Base-by-base conservation (phyloP, 371 early-diverging fungal species). In the Lichtheimia ornata region DNA sequence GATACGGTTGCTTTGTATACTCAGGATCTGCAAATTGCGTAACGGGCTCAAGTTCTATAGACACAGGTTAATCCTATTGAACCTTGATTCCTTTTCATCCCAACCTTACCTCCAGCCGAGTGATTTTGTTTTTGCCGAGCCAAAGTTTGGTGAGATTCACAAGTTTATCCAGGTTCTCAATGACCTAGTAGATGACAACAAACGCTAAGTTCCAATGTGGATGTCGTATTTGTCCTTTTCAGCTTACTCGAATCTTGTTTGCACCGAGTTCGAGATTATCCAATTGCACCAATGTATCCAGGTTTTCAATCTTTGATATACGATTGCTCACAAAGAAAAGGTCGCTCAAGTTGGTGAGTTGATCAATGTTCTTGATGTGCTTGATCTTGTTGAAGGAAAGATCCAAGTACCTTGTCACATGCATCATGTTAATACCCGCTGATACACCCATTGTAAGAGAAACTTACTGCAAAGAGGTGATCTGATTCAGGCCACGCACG, bases 61-160 rank as follows among this genome's bases (percentile, higher is more conserved):
- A 43, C 24, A 47, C 13, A 11, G 25, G 13, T 45, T 47, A 47
- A 17, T 17, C 43, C 24, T 13, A 28, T 28, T 28, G 28, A 2
- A 2, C 3, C 12, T 5, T 24, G 22, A 18, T 27, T 18, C 27
- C 18, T n/a, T 57, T 9, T 61, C 15, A 41, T 42, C 59, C 43
- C 22, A 20, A 27, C 30, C 28, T 53, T 81, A 87, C 92, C 83
- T 93, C 76, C 9, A 97, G 76, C 63, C 84, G 81, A 2, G 85
- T 77, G 28, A 98, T 95, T 76, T 97, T 98, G 83, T 98, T 98
- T 71, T 98, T 98, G 28, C 99, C 97, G 42, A 98, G 77, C 91
- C 95, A 97, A 15, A 98, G 84, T 72, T 97, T 85, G 56, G 88
- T 84, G 67, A 98, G 75, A 49, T 87, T 84, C 22, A 84, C 86